These are phyloP conservation scores for Phlebiopsis gigantea DNA, from an alignment of 768 basidiomycete genomes.

Conservation along the genomic window DNA sequence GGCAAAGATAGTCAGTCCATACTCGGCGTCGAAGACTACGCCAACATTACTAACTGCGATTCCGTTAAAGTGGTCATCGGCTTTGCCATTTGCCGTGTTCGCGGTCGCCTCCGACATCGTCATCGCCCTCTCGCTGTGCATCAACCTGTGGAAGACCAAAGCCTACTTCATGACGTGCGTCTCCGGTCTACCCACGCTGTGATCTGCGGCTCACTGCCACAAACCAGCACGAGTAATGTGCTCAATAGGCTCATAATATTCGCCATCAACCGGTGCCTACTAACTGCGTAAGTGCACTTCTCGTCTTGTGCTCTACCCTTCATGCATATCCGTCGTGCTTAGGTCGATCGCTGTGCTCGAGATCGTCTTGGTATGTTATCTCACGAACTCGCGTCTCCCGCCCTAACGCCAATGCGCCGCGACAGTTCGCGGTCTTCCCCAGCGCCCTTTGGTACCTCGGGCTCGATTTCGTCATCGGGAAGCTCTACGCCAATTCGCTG, in stretches of 20 bases:
- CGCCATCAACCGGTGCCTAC: slow-evolving; percentile 44
- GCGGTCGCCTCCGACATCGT: slow-evolving; percentile 41
- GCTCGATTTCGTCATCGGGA: slow-evolving; percentile 45
- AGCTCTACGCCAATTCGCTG: slow-evolving; percentile 21
- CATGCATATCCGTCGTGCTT: too few relatives aligned
- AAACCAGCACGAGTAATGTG: slow-evolving; percentile 35
- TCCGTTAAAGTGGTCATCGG: slow-evolving; percentile 17
- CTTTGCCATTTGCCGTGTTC: slow-evolving; percentile 39
- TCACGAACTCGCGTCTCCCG: slow-evolving; percentile 10
- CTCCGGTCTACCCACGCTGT: not conserved
- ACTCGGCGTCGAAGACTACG: not conserved
- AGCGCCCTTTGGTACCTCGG: slow-evolving; percentile 42
- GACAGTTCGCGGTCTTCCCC: slow-evolving; percentile 35
- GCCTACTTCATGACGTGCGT: slow-evolving; percentile 13
- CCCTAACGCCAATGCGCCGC: slow-evolving; percentile 12
- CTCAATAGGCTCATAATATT: slow-evolving; percentile 41
- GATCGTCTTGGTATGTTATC: slow-evolving; percentile 17
- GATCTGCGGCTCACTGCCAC: not conserved
- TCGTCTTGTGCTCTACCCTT: not conserved
- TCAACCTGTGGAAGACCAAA: slow-evolving; percentile 33
- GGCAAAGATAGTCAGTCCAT: slow-evolving; percentile 1
- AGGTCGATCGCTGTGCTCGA: slow-evolving; percentile 21
- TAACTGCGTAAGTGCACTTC: slow-evolving; percentile 37
- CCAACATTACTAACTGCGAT: too few relatives aligned
- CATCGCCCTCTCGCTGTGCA: slow-evolving; percentile 38